These are phyloP conservation scores for Heliamphora exappendiculata DNA, from an alignment of 148 eudicot species.

Conservation along the genomic window DNA sequence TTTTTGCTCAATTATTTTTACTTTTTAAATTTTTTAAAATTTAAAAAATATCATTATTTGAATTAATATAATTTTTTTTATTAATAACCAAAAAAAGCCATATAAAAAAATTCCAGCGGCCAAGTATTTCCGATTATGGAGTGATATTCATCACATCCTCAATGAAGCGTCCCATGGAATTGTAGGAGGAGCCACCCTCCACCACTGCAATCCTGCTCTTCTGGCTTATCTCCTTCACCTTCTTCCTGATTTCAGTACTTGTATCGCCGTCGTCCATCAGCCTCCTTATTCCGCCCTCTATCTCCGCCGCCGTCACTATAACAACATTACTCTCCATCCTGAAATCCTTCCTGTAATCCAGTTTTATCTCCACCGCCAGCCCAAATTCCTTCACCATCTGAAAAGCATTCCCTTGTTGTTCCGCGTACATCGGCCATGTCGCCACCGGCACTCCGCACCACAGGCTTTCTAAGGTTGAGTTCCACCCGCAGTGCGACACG, in stretches of 20 bases:
- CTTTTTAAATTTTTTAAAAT: too few relatives aligned
- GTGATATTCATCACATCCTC: constrained; percentile 1
- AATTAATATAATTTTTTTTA: too few relatives aligned
- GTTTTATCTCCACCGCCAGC: constrained; percentile 22
- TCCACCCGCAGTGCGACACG: constrained; percentile 40
- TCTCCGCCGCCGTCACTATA: constrained; percentile 20
- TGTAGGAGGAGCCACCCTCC: constrained; percentile 23
- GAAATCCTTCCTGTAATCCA: constrained; percentile 15
- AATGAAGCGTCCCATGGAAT: constrained; percentile 12
- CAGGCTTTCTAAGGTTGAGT: constrained; percentile 28
- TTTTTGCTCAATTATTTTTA: too few relatives aligned
- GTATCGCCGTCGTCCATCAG: constrained; percentile 8
- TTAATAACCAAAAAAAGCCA: too few relatives aligned
- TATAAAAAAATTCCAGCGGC: too few relatives aligned
- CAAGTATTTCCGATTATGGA: too few relatives aligned
- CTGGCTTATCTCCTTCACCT: constrained; percentile 8
- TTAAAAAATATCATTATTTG: too few relatives aligned
- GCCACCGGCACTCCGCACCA: constrained; percentile 31
- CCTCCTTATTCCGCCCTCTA: constrained; percentile 20
- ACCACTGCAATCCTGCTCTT: constrained; percentile 16
- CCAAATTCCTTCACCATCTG: constrained; percentile 20
- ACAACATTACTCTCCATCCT: background rate
- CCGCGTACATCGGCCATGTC: constrained; percentile 26
- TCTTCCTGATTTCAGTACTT: background rate
- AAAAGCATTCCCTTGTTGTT: constrained; percentile 30